A percentile compares a stretch with the other conserved stretches of the same genome.
These are phyloP conservation scores for Toxicodendron radicans DNA, from an alignment of 345 rosid genomes.

Conservation along the genomic window DNA sequence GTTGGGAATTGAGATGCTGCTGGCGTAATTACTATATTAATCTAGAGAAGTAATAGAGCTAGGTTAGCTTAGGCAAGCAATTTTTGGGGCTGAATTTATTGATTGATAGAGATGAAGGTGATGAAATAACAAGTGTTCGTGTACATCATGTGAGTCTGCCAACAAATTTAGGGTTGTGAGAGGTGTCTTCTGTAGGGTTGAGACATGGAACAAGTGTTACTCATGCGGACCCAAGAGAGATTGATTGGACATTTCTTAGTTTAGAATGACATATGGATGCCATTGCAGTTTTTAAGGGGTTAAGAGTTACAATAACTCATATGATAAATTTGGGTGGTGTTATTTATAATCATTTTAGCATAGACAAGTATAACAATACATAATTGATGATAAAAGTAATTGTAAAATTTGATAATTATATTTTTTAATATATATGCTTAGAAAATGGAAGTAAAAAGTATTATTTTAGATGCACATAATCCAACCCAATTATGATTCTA, in stretches of 20 bases:
- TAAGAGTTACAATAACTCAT: too few species aligned
- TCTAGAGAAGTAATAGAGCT: not conserved
- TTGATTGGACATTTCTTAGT: not conserved
- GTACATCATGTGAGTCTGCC: not conserved
- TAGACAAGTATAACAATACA: too few species aligned
- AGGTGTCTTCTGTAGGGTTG: not conserved
- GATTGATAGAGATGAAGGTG: not conserved
- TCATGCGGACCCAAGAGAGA: not conserved
- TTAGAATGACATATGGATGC: too few species aligned
- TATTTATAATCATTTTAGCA: too few species aligned
- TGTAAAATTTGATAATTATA: too few species aligned
- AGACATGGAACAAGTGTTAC: not conserved
- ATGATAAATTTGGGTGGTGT: too few species aligned
- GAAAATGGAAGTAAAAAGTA: too few species aligned
- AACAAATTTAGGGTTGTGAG: not conserved
- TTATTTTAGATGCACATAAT: too few species aligned
- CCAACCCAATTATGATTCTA: too few species aligned
- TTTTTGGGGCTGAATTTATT: not conserved
- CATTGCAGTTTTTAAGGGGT: too few species aligned
- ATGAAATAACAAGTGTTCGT: slow-evolving; percentile 3
- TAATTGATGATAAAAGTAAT: too few species aligned
- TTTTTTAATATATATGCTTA: too few species aligned
- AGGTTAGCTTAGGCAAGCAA: not conserved
- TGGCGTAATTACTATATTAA: not conserved
- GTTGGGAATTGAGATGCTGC: not conserved